phyloP scores from a whole-genome alignment of 768 basidiomycete species.

The Amanita rubescens region DNA sequence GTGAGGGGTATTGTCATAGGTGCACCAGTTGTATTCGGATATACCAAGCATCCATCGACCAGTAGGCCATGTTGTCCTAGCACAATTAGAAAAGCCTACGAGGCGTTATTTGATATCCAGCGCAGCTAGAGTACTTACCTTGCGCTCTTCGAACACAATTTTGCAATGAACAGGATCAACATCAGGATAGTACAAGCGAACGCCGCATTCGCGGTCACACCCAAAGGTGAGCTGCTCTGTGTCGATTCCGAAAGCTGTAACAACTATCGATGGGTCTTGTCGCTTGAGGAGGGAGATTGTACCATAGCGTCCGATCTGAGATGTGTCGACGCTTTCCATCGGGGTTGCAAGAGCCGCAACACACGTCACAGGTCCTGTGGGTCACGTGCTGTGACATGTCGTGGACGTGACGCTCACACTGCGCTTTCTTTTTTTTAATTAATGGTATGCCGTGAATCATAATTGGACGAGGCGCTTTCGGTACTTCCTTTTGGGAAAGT shows the following conservation, averaged over 20 bases:
- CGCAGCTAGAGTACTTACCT: slow-evolving; percentile 28
- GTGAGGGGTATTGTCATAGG: slow-evolving; percentile 55
- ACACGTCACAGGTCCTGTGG: neutral
- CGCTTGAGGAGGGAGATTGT: slow-evolving; percentile 58
- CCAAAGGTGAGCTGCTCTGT: slow-evolving; percentile 62
- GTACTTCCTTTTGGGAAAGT: too few relatives aligned
- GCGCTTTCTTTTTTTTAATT: neutral
- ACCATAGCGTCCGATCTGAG: slow-evolving; percentile 57
- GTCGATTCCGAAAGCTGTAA: slow-evolving; percentile 71
- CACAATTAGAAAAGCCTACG: slow-evolving; percentile 61
- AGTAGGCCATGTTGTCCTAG: slow-evolving; percentile 48
- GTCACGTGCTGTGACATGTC: slow-evolving; percentile 6
- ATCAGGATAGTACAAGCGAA: slow-evolving; percentile 62
- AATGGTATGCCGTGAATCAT: neutral
- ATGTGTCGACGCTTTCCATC: slow-evolving; percentile 2
- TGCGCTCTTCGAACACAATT: slow-evolving; percentile 58
- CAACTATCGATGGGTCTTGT: slow-evolving; percentile 32
- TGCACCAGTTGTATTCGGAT: slow-evolving; percentile 30
- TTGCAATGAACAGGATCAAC: slow-evolving; percentile 61
- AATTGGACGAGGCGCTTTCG: too few relatives aligned
- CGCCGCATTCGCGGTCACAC: slow-evolving; percentile 52
- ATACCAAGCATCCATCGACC: slow-evolving; percentile 58
- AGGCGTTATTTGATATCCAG: neutral
- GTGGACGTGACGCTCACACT: slow-evolving; percentile 2
- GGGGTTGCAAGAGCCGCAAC: neutral